These are phyloP conservation scores for Phyllosticta citribraziliensis DNA, from an alignment of 2,329 filamentous ascomycete genomes.

Conservation along the genomic window DNA sequence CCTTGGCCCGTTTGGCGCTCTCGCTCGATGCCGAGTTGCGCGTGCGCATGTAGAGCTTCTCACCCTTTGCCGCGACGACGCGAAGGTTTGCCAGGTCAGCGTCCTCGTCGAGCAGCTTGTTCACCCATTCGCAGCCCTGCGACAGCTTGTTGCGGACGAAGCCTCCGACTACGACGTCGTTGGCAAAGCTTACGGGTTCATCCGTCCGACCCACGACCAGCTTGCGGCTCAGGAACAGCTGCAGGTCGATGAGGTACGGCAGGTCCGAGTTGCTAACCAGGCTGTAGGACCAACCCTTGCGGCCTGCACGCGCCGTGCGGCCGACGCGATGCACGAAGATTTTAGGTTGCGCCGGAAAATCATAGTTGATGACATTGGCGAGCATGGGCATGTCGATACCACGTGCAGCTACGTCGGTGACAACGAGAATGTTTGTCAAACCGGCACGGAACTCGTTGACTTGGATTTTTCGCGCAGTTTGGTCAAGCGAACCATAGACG, in stretches of 20 bases:
- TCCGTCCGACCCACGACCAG: slow-evolving; percentile 64
- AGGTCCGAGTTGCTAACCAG: slow-evolving; percentile 79
- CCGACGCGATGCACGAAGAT: slow-evolving; percentile 95
- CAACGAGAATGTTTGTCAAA: slow-evolving; percentile 79
- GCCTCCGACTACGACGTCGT: slow-evolving; percentile 75
- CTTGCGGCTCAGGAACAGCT: slow-evolving; percentile 83
- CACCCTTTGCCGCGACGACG: slow-evolving; percentile 71
- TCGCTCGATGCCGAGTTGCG: slow-evolving; percentile 82
- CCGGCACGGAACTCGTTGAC: slow-evolving; percentile 83
- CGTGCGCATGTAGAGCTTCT: slow-evolving; percentile 85
- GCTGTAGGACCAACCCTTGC: slow-evolving; percentile 91
- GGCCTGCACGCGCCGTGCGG: slow-evolving; percentile 86
- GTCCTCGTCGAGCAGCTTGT: slow-evolving; percentile 65
- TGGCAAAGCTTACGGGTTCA: slow-evolving; percentile 58
- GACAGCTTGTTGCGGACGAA: slow-evolving; percentile 66
- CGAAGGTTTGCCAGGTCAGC: slow-evolving; percentile 63
- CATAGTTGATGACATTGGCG: slow-evolving; percentile 97
- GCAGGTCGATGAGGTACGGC: slow-evolving; percentile 85
- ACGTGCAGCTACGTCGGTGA: slow-evolving; percentile 91
- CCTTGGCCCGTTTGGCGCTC: slow-evolving; percentile 79
- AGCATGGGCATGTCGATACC: slow-evolving; percentile 96
- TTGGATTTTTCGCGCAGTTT: slow-evolving; percentile 84
- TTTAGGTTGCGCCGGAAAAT: slow-evolving; percentile 94
- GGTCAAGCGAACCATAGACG: slow-evolving; percentile 88
- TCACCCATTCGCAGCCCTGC: slow-evolving; percentile 69